Percentiles rank a stretch among this genome's conserved stretches.
Conservation (phyloP, 345 rosid species). For the Atalantia buxifolia region DNA sequence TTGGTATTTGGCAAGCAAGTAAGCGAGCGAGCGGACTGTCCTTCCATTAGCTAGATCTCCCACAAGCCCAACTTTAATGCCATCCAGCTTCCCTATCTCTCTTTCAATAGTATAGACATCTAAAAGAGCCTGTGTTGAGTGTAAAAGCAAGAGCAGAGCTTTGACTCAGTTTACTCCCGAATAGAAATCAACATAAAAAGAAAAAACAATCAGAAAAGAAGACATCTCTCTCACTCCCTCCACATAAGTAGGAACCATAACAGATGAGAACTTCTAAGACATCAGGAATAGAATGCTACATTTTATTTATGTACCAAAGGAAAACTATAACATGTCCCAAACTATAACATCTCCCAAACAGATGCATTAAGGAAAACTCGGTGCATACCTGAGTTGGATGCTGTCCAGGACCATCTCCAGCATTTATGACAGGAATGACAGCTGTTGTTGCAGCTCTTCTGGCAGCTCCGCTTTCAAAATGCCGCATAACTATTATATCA, state of each 20-base stretch:
- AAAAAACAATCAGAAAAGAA: not conserved
- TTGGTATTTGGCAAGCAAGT: conserved; percentile 81
- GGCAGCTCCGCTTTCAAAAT: conserved; percentile 97
- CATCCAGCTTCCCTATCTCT: conserved; percentile 86
- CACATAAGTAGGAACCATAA: not conserved
- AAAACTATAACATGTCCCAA: not conserved
- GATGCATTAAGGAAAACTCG: not conserved
- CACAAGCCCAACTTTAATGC: conserved; percentile 82
- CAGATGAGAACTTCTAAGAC: not conserved
- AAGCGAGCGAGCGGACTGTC: conserved; percentile 91
- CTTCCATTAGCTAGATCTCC: conserved; percentile 99
- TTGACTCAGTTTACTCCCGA: not conserved
- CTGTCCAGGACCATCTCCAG: conserved; percentile 99
- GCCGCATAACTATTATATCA: conserved; percentile 91
- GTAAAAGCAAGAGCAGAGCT: not conserved
- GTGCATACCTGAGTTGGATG: conserved; percentile 85
- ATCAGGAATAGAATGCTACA: not conserved
- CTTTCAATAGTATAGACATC: conserved; percentile 88
- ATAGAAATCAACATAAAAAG: not conserved
- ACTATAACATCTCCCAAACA: not conserved
- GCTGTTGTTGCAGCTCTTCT: conserved; percentile 86
- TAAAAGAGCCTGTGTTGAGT: conserved; percentile 65
- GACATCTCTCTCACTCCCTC: not conserved
- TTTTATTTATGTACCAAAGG: not conserved
- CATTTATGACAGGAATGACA: conserved; percentile 80